Evolutionary conservation across 179 eudicot species (phyloP), one percentile per base, ranked within the genome.

Genomic region (Gypsophila paniculata): DNA sequence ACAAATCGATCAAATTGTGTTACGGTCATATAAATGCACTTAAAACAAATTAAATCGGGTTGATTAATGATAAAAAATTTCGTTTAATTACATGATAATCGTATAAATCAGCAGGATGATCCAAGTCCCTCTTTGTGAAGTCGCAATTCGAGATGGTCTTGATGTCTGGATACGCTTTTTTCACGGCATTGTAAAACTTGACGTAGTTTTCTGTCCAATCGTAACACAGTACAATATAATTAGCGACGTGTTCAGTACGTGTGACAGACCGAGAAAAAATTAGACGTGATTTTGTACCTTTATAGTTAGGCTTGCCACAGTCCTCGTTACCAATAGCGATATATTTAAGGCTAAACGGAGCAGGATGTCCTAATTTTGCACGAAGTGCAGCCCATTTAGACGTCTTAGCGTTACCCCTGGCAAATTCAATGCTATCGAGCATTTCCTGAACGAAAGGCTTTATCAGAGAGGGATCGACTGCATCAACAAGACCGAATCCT

Each of bases 311-410:
- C 63, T 61, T 61, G 25, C 75, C 80, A 55, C 98, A 93, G 22
- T 88, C 89, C 79, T 93, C 98, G 66, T 93, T 93, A 48, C 98
- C 98, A 21, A 91, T 64, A 32, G 96, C 96, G 73, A 91, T 78
- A 71, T 89, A 86, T 80, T 76, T 93, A 74, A 93, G 86, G 32
- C 80, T 86, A 58, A 93, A 93, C 29, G 98, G 98, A 18, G 79
- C 78, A 1, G 87, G 85, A 76, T 91, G 98, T 60, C 97, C 98
- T 86, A 91, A 73, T 71, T 81, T 84, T 48, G 97, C 91, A 70
- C 98, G 85, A 55, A 91, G 77, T 18, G 96, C 87, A 49, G 96
- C 98, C 98, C 98, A 93, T 80, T 75, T 82, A 5, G 98, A 4
- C 15, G 52, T 82, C 44, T 78, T 53, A 12, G 84, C 39, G 68